Evolutionary conservation across 352 stramenopile genomes (phyloP).

Genomic region (Globisporangium uncinulatum): DNA sequence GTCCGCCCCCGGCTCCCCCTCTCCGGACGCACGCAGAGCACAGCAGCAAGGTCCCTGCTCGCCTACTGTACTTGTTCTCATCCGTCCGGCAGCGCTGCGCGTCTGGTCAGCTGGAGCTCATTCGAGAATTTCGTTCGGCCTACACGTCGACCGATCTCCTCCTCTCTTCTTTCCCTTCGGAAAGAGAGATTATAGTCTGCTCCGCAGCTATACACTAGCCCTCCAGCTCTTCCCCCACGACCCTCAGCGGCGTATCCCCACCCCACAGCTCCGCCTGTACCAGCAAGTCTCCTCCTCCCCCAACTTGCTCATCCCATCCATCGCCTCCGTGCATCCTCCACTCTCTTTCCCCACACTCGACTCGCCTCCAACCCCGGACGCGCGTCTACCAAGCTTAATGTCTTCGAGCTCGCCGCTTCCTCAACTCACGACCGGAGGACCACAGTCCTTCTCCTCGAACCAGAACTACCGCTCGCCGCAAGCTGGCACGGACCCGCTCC

Average conservation of each 20-base stretch:
- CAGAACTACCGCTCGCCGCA: conserved; percentile 31
- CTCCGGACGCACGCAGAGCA: background rate
- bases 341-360: background rate
- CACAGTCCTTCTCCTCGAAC: conserved; percentile 27
- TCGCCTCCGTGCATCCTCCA: conserved; percentile 1
- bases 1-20: conserved; percentile 1
- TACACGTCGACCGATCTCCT: conserved; percentile 20
- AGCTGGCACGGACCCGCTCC: conserved; percentile 12
- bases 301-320: conserved; percentile 6
- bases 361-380: background rate
- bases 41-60: too few species aligned
- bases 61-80: too few species aligned
- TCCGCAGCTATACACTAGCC: conserved; percentile 19
- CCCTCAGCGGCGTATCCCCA: conserved; percentile 20
- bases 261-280: conserved; percentile 14
- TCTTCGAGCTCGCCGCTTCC: conserved; percentile 24
- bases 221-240: conserved; percentile 14
- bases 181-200: conserved; percentile 26
- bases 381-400: conserved; percentile 24
- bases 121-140: conserved; percentile 54
- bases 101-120: conserved; percentile 4
- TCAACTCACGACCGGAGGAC: conserved; percentile 25
- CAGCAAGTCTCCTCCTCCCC: conserved; percentile 10
- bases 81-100: background rate
- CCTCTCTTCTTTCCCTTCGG: conserved; percentile 24